Percentiles rank a stretch among this genome's conserved stretches.
Evolutionary conservation across 768 basidiomycete species (phyloP).

Genomic region (Suillus luteus): DNA sequence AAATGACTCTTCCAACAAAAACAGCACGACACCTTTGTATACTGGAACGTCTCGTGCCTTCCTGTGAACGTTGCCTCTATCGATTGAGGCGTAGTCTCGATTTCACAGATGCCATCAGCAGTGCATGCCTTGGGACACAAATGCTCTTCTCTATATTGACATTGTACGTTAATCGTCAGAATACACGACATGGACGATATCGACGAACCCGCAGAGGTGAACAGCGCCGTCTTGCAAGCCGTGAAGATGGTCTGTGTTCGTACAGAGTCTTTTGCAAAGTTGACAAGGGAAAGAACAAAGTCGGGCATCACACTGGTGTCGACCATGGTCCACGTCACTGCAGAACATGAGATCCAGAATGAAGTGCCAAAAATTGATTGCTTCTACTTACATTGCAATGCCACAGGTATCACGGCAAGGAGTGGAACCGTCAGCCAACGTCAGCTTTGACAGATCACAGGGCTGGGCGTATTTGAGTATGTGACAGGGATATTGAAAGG

Average conservation of each 20-base stretch:
- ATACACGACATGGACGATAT: slow-evolving; percentile 11
- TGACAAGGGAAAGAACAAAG: slow-evolving; percentile 57
- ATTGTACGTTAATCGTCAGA: not conserved
- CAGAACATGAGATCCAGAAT: not conserved
- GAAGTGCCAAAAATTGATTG: not conserved
- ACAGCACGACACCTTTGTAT: slow-evolving; percentile 51
- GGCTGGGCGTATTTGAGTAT: slow-evolving; percentile 31
- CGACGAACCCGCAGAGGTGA: slow-evolving; percentile 59
- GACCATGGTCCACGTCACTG: slow-evolving; percentile 47
- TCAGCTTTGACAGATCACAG: slow-evolving; percentile 40
- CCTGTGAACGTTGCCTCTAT: slow-evolving; percentile 65
- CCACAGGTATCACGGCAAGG: slow-evolving; percentile 47
- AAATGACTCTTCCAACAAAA: not conserved
- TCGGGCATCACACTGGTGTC: slow-evolving; percentile 52
- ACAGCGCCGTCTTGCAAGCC: slow-evolving; percentile 40
- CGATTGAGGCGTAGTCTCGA: slow-evolving; percentile 57
- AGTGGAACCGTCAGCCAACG: slow-evolving; percentile 26
- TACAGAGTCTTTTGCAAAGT: slow-evolving; percentile 57
- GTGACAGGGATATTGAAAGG: fast-evolving
- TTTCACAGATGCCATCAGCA: slow-evolving; percentile 55
- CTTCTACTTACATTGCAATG: slow-evolving; percentile 41
- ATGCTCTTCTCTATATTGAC: slow-evolving; percentile 48
- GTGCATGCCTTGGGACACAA: slow-evolving; percentile 45
- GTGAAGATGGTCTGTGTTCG: slow-evolving; percentile 51
- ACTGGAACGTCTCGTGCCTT: slow-evolving; percentile 60